Percentiles rank a stretch among this genome's conserved stretches.
Conservation (phyloP, 441 rosid genomes). For the Erodium trifolium region DNA sequence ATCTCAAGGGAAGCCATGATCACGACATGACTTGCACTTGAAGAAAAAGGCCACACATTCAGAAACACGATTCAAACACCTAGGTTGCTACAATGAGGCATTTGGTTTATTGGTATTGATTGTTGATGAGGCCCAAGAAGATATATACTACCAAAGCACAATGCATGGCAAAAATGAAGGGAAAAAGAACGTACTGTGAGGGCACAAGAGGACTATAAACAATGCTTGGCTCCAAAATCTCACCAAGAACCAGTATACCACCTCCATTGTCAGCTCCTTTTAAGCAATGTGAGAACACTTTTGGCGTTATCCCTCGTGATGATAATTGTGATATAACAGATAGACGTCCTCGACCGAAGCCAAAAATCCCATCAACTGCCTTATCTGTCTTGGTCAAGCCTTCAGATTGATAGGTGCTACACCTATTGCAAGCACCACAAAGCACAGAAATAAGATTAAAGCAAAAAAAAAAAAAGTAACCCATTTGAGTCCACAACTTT, state of each 20-base stretch:
- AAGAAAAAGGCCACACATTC: not conserved
- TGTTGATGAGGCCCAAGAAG: not conserved
- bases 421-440: conserved; percentile 32
- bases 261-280: conserved; percentile 69
- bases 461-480: not conserved
- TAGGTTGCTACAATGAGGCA: not conserved
- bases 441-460: conserved; percentile 12
- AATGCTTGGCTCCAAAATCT: conserved; percentile 60
- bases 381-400: conserved; percentile 58
- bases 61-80: not conserved
- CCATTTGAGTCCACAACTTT: not conserved
- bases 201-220: conserved; percentile 66
- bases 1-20: not conserved
- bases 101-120: not conserved
- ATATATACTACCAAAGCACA: not conserved
- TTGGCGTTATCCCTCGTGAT: conserved; percentile 55
- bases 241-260: conserved; percentile 70
- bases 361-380: conserved; percentile 74
- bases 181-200: conserved; percentile 39
- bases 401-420: conserved; percentile 64
- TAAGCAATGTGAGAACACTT: conserved; percentile 65
- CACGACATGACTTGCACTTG: not conserved
- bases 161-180: not conserved
- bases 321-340: conserved; percentile 62
- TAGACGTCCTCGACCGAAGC: conserved; percentile 56